phyloP scores from a whole-genome alignment of 2,329 filamentous ascomycete genomes.

The Fragosphaeria purpurea region DNA sequence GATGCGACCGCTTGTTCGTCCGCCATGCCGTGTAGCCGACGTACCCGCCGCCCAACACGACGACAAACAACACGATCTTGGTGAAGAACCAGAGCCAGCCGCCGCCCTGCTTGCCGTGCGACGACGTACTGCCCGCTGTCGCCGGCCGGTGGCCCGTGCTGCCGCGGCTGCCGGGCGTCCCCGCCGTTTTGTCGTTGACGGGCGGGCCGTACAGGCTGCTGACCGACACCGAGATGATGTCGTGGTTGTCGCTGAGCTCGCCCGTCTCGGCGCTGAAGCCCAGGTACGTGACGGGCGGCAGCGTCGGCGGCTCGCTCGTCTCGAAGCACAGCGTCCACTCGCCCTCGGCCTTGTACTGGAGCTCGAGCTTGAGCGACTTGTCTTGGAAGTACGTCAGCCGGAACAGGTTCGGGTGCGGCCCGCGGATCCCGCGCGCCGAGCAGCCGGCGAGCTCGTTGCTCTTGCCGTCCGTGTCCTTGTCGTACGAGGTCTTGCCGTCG shows the following conservation, averaged over 20 bases:
- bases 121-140: conserved; percentile 19
- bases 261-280: conserved; percentile 84
- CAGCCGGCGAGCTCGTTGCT: conserved; percentile 86
- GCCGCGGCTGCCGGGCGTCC: conserved; percentile 24
- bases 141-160: conserved; percentile 19
- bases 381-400: conserved; percentile 95
- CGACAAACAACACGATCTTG: conserved; percentile 70
- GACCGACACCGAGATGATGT: conserved; percentile 78
- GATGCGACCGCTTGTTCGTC: conserved; percentile 49
- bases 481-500: conserved; percentile 79
- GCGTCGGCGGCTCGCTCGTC: conserved; percentile 56
- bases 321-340: conserved; percentile 89
- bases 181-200: conserved; percentile 26
- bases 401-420: conserved; percentile 71
- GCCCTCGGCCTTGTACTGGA: conserved; percentile 86
- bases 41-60: conserved; percentile 64
- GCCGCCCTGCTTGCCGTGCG: conserved; percentile 33
- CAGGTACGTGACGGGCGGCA: conserved; percentile 68
- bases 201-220: conserved; percentile 73
- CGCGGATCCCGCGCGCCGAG: conserved; percentile 84
- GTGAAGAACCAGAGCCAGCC: conserved; percentile 58
- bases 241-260: conserved; percentile 94
- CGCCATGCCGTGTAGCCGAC: conserved; percentile 80
- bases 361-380: conserved; percentile 77
- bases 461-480: conserved; percentile 92